Evolutionary conservation across 1,284 basidiomycete species (phyloP), one percentile per base, ranked within the genome.

Genomic region (Mrakiaceae sp.): DNA sequence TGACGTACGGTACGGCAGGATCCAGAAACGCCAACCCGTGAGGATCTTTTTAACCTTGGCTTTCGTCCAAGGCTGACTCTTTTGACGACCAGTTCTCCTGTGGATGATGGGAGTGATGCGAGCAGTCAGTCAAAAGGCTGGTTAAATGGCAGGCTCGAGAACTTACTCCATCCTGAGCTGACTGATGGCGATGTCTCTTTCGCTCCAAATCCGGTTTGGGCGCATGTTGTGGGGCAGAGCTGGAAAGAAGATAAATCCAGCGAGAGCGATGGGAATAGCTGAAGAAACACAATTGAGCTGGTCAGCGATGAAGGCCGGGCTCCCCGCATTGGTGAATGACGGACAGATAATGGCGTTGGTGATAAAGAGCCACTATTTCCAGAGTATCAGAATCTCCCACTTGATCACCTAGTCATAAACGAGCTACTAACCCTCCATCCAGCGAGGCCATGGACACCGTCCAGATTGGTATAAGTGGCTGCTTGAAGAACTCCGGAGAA

Each of bases 391-490:
- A 27, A 27, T 27, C 27, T 27, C 27, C 27, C 27, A 27, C 27
- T 27, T 27, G 27, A 27, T 27, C 1, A 27, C 27, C 27, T 27
- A 27, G 27, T 2, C 27, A 27, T 27, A 27, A 27, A 27, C 27
- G 27, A 27, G 27, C 27, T 2, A 27, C 27, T 27, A 27, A 27
- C 27, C 27, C 27, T 27, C 27, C 27, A 58, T 11, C 57, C 57
- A n/a, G 57, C 57, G 10, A 46, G 46, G 14, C 57, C 57, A 10
- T 44, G 7, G 39, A 56, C 55, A 5, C 57, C 57, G 16, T 58
- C 27, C 8, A 58, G 57, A 44, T 58, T 58, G 57, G 57, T 58
- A 27, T 58, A 58, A 12, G 48, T 44, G 6, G 57, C 42, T n/a
- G 57, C 57, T 27, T 57, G 55, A 6, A 57, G 42, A n/a, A 57